These are phyloP conservation scores for Apiotrichum veenhuisii DNA, from an alignment of 1,284 basidiomycete genomes.

Conservation along the genomic window DNA sequence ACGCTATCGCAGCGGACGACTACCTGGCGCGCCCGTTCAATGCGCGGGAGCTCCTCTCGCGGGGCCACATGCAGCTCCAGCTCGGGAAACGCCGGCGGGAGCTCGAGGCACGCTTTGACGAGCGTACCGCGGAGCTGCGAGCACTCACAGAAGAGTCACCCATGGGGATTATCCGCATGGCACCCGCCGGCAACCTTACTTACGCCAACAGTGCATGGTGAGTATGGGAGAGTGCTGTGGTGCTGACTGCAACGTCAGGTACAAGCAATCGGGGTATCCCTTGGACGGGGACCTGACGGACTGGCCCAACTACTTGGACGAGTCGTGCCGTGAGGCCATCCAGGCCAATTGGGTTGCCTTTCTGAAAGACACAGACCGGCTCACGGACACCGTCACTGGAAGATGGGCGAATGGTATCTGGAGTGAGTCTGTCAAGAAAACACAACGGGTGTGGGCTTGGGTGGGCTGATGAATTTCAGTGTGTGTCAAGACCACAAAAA, in stretches of 20 bases:
- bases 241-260: not conserved
- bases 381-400: not conserved
- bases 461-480: too few relatives aligned
- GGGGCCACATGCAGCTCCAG: constrained; percentile 44
- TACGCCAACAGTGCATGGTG: constrained; percentile 34
- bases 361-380: not conserved
- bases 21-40: constrained; percentile 47
- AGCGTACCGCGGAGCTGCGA: constrained; percentile 22
- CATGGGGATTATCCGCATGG: constrained; percentile 37
- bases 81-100: constrained; percentile 38
- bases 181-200: constrained; percentile 26
- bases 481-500: constrained; percentile 18
- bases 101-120: constrained; percentile 40
- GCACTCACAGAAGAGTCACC: constrained; percentile 21
- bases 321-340: constrained; percentile 9
- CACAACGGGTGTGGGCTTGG: not conserved
- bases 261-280: constrained; percentile 25
- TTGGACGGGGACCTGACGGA: constrained; percentile 1
- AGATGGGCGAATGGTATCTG: constrained; percentile 12
- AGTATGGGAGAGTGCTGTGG: not conserved
- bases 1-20: constrained; percentile 43
- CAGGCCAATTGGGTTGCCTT: constrained; percentile 18
- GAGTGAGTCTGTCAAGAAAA: not conserved
- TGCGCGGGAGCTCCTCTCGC: constrained; percentile 49
- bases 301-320: constrained; percentile 25